Evolutionary conservation across 306 rosid species (phyloP), one percentile per base, ranked within the genome.

Genomic region (Quercus engelmannii): DNA sequence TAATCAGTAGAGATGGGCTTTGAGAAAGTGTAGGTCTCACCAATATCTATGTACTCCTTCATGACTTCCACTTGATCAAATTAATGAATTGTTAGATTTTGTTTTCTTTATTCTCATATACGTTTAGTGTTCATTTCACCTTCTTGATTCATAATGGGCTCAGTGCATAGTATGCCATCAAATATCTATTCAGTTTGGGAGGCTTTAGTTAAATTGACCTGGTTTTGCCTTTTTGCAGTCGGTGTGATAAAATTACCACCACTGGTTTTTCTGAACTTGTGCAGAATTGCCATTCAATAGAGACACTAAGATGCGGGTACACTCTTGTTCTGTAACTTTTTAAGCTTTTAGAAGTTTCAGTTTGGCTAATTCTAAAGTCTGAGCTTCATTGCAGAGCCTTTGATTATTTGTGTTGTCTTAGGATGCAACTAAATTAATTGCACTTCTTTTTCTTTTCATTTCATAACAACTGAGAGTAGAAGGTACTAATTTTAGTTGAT

Each of bases 221-320:
- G 26, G 82, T 77, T 69, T 76, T 55, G 35, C 38, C 35, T 31
- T 14, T 33, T 78, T 90, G 92, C 91, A 92, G 97, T 76, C 89
- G 85, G 68, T 94, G 98, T 80, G 83, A 87, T 79, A 86, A 87
- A 76, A 89, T 92, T 77, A 87, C 96, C 13, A 75, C 94, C 33
- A 62, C 65, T 65, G 98, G 98, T 77, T 80, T 92, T 77, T 90
- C 91, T 58, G 96, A 86, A 71, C 85, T 92, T 69, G 92, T 91
- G 80, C 86, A 90, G 83, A 93, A 81, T 74, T 92, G 99, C 77
- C 83, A 62, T 77, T 88, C 73, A 30, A 82, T 95, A 88, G 94
- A 87, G 89, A 92, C 96, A 5, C 76, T 95, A 77, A 89, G 98
- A 89, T 95, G 98, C 87, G 99, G 99, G 99, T 95, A 95, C 14